Evolutionary conservation across 192 early-diverging fungal species (phyloP).

Genomic region (Irineochytrium annulatum): DNA sequence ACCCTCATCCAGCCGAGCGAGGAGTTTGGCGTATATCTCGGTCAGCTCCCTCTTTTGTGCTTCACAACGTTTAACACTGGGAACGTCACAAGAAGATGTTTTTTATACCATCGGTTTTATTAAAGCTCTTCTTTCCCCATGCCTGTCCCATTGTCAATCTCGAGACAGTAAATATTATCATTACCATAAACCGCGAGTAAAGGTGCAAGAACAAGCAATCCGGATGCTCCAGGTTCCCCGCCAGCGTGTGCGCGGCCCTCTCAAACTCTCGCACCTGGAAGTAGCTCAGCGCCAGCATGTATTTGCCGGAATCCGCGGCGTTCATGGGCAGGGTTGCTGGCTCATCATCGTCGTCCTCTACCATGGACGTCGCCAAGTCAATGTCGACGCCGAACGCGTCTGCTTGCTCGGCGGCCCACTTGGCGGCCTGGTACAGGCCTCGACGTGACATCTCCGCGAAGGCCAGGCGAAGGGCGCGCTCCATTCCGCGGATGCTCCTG

Average conservation of each 20-base stretch:
- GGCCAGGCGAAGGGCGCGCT: too few relatives aligned
- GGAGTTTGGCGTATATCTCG: neutral
- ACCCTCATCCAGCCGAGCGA: constrained; percentile 7
- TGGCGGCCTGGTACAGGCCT: too few relatives aligned
- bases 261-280: constrained; percentile 36
- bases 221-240: constrained; percentile 22
- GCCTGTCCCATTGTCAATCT: neutral
- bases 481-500: too few relatives aligned
- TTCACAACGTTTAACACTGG: constrained; percentile 1
- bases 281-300: constrained; percentile 28
- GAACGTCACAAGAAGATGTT: constrained; percentile 1
- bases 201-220: constrained; percentile 69
- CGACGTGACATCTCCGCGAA: too few relatives aligned
- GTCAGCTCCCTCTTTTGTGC: neutral
- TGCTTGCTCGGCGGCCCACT: too few relatives aligned
- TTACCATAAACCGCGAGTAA: constrained; percentile 72
- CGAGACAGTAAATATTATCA: neutral
- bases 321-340: too few relatives aligned
- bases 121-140: neutral
- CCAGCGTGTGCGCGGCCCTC: constrained; percentile 25
- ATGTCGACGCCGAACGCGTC: too few relatives aligned
- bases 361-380: too few relatives aligned
- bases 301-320: constrained; percentile 15
- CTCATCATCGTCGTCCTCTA: too few relatives aligned
- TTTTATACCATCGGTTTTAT: neutral